Evolutionary conservation across 169 alveolate genomes (phyloP).

Genomic region (Babesia bigemina): DNA sequence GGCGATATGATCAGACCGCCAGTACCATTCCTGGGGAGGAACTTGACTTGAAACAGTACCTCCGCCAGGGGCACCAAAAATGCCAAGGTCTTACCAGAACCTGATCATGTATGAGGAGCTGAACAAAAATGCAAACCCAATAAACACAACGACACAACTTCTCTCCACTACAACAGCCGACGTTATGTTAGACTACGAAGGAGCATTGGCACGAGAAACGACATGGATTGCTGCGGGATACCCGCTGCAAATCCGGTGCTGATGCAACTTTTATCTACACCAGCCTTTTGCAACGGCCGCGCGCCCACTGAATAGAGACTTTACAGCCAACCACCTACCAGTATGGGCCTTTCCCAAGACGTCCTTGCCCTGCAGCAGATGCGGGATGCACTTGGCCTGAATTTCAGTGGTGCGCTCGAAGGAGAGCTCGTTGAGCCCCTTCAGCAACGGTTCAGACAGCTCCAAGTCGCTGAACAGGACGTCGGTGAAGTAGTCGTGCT

Average conservation of each 20-base stretch:
- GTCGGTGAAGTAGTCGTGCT: constrained; percentile 80
- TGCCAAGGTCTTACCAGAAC: constrained; percentile 98
- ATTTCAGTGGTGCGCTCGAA: constrained; percentile 93
- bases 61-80: constrained; percentile 97
- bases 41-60: constrained; percentile 91
- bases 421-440: constrained; percentile 88
- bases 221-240: background rate
- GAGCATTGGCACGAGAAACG: background rate
- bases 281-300: too few species aligned
- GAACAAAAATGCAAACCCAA: background rate
- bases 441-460: constrained; percentile 89
- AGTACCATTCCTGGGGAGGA: constrained; percentile 92
- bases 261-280: too few species aligned
- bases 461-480: constrained; percentile 85
- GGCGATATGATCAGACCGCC: constrained; percentile 96
- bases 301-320: too few species aligned
- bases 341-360: constrained; percentile 97
- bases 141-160: background rate
- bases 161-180: background rate
- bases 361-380: constrained; percentile 95
- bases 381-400: constrained; percentile 97
- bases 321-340: constrained; percentile 41
- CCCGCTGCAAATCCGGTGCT: too few species aligned
- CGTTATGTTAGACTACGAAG: background rate
- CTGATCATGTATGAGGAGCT: constrained; percentile 44